phyloP scores from a whole-genome alignment of 371 early-diverging fungal genomes.

The Apophysomyces variabilis region DNA sequence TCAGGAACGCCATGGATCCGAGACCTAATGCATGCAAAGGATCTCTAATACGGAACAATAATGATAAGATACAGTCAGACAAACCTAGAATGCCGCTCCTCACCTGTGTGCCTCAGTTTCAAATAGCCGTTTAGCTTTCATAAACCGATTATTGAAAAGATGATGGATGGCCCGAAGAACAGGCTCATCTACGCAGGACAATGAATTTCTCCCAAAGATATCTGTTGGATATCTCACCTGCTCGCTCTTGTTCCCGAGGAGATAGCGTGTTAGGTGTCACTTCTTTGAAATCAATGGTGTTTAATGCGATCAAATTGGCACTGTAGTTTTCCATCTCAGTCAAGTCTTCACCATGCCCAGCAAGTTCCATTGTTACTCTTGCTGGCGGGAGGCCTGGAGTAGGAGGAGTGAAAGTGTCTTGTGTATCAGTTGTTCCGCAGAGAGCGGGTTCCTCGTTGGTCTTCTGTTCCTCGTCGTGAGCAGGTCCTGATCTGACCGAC shows the following conservation, averaged over 20 bases:
- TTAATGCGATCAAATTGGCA: constrained; percentile 46
- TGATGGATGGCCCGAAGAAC: constrained; percentile 58
- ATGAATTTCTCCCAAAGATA: neutral
- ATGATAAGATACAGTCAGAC: neutral
- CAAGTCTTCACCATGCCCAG: constrained; percentile 34
- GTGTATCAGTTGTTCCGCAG: neutral
- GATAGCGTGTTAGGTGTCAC: constrained; percentile 50
- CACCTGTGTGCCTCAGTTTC: constrained; percentile 31
- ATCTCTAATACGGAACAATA: constrained; percentile 31
- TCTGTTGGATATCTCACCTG: constrained; percentile 35
- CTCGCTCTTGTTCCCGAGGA: constrained; percentile 57
- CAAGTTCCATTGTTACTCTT: constrained; percentile 10
- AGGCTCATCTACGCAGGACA: constrained; percentile 38
- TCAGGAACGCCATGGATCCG: constrained; percentile 56
- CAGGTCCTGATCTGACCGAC: neutral
- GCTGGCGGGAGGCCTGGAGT: constrained; percentile 32
- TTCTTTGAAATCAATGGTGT: constrained; percentile 43
- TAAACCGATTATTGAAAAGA: constrained; percentile 64
- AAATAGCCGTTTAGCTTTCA: constrained; percentile 54
- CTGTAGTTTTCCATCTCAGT: constrained; percentile 46
- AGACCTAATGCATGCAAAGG: constrained; percentile 54
- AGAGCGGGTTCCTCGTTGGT: neutral
- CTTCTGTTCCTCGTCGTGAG: neutral
- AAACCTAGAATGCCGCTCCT: neutral
- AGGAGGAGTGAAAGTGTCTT: constrained; percentile 26